Base-by-base conservation (phyloP, 2,329 filamentous ascomycete species). In the Rosellinia necatrix region DNA sequence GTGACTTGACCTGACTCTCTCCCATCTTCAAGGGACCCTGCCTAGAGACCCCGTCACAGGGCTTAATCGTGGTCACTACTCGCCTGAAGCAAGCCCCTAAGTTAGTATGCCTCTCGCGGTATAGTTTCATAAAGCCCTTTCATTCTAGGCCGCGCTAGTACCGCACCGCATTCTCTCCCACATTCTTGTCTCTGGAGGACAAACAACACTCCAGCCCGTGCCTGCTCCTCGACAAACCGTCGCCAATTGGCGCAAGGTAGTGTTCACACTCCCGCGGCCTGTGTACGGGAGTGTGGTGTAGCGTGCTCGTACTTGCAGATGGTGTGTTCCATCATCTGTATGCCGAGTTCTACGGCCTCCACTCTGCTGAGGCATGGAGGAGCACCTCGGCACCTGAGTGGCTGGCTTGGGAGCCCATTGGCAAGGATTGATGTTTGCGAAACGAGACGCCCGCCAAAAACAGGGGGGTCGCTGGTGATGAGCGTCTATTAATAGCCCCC, bases 371-470 rank as follows among this genome's bases (percentile, higher is more conserved):
- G 50, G 56, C 46, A 53, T 58, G 57, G 59, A 60, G 57, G 17
- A 48, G 44, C 34, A 47, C 56, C 42, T 37, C 41, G 44, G 35
- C 29, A 58, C 58, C 35, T 68, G 58, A 68, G 44, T 69, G 67
- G 67, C 32, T 56, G 52, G 24, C 53, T 46, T 50, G 13, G 37
- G 49, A 7, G 52, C 49, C 30, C 32, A n/a, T n/a, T n/a, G 48
- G 58, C 61, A 67, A 50, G 66, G 65, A 40, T 57, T 55, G 54
- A 61, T 64, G 66, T 69, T 68, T 69, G 66, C 67, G 66, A 68
- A 67, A 68, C 67, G 60, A 68, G 65, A 66, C 62, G 56, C 46
- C 59, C 29, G 49, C 42, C 43, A 56, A 44, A 40, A 51, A 53
- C 58, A 56, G 54, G 57, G 54, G 51, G 37, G 15, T 29, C 34